Evolutionary conservation across 441 rosid species (phyloP), one percentile per base, ranked within the genome.

Genomic region (Mallotus japonicus): DNA sequence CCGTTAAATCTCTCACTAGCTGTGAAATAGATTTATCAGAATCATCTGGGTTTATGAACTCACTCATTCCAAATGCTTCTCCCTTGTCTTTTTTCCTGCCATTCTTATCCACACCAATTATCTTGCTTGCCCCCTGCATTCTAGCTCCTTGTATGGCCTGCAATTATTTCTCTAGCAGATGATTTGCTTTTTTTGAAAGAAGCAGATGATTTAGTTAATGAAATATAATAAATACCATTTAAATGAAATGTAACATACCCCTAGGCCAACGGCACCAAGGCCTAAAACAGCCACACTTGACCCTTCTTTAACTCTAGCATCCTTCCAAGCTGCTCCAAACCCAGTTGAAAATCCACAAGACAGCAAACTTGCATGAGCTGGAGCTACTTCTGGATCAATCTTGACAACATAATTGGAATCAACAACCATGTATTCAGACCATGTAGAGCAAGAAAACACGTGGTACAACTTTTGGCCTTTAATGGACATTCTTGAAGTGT

Each of bases 181-280:
- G 32, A 28, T 28, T 28, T 28, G 2, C 32, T 28, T n/a, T n/a
- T n/a, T n/a, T n/a, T n/a, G n/a, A n/a, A n/a, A n/a, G n/a, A n/a
- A 28, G 32, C 32, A 1, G 32, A 28, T 28, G 32, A 28, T 28
- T 28, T 28, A 28, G 2, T 28, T 10, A 44, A 10, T 7, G 47
- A 20, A 3, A 4, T 37, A 8, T 11, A 2, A 50, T 5, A 19
- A 12, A n/a, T 0, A 13, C 8, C 17, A 50, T 13, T 50, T 54
- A 5, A 17, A 13, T 44, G 44, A 42, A 24, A 57, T 20, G 1
- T 1, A 15, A n/a, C 42, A 7, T 78, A 86, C 91, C 86, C 91
- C 90, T 5, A 92, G 84, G 19, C 95, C 90, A 47, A 88, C 92
- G 15, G 85, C 79, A 17, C 93, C 93, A 44, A 92, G 87, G 37